Evolutionary conservation across 1,284 basidiomycete species (phyloP).

Genomic region (Mycosarcoma mackinlayi): DNA sequence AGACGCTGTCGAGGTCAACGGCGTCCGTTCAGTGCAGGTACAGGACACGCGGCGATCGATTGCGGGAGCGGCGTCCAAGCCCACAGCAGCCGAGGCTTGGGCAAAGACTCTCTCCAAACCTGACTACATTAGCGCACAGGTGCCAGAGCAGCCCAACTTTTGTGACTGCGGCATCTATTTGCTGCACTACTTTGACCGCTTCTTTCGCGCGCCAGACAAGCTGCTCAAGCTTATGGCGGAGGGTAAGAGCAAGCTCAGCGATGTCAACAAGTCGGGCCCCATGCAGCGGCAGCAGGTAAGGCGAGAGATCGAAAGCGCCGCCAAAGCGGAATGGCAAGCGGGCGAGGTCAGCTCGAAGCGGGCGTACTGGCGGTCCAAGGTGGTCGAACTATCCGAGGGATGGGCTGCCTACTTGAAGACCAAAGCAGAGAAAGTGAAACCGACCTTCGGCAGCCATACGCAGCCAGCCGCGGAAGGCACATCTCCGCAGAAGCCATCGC

Average conservation of each 20-base stretch:
- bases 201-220: slow-evolving; percentile 54
- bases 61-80: background rate
- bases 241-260: background rate
- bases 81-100: slow-evolving; percentile 14
- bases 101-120: slow-evolving; percentile 29
- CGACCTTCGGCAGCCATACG: background rate
- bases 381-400: slow-evolving; percentile 22
- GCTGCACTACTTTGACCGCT: slow-evolving; percentile 63
- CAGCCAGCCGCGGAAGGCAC: background rate
- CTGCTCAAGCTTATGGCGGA: slow-evolving; percentile 31
- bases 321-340: slow-evolving; percentile 32
- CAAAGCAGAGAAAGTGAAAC: slow-evolving; percentile 8
- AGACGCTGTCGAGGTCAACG: background rate
- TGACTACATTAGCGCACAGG: slow-evolving; percentile 45
- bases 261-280: background rate
- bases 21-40: slow-evolving; percentile 16
- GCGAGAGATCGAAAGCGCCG: slow-evolving; percentile 1
- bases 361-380: slow-evolving; percentile 18
- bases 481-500: slow-evolving; percentile 1
- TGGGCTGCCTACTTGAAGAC: slow-evolving; percentile 21
- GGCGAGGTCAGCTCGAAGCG: slow-evolving; percentile 41
- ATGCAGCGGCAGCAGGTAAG: background rate
- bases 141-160: slow-evolving; percentile 81
- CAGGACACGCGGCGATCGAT: slow-evolving; percentile 11
- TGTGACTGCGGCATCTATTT: slow-evolving; percentile 79